Evolutionary conservation across 1,284 basidiomycete genomes (phyloP).

Genomic region (Ganoderma boninense): DNA sequence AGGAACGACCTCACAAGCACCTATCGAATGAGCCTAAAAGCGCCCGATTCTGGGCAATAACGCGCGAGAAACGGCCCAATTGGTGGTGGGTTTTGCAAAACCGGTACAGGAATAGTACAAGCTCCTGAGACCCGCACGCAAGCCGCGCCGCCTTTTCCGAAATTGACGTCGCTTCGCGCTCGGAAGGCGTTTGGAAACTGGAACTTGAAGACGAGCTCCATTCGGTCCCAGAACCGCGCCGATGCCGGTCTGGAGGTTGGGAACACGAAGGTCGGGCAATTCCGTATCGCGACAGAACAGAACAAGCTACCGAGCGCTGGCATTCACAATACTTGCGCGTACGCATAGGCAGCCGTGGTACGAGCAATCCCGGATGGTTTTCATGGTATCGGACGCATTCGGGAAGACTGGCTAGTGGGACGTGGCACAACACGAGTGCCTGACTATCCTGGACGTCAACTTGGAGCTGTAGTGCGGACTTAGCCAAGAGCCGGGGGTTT

Average conservation of each 20-base stretch:
- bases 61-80: too few species aligned
- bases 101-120: too few species aligned
- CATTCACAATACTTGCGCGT: background rate
- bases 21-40: too few species aligned
- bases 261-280: background rate
- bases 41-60: too few species aligned
- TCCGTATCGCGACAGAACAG: conserved; percentile 1
- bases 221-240: background rate
- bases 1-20: too few species aligned
- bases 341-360: background rate
- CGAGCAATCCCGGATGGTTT: background rate
- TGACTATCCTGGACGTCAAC: background rate
- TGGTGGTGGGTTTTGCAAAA: too few species aligned
- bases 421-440: background rate
- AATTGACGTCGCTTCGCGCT: conserved; percentile 1
- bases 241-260: background rate
- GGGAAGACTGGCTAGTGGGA: background rate
- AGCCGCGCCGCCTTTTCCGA: background rate
- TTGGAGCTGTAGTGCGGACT: background rate
- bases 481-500: background rate
- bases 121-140: background rate
- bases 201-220: background rate
- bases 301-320: conserved; percentile 2
- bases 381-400: background rate
- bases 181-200: background rate